Evolutionary conservation across 202 grass and related monocot genomes (phyloP).

Genomic region (Carex sylvatica): DNA sequence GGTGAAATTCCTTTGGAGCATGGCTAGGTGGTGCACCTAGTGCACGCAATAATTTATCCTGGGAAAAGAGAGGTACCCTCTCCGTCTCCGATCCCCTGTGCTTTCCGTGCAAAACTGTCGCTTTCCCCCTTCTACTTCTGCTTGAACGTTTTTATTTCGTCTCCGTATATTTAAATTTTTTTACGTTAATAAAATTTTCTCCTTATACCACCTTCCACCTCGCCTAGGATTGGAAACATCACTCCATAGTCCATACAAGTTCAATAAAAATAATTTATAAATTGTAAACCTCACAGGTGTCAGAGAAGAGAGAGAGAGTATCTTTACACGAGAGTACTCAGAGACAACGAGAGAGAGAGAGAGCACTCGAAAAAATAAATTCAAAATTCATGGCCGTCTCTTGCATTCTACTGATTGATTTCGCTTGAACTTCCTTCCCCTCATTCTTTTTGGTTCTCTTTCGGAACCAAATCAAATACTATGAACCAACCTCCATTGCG

Average conservation of each 20-base stretch:
- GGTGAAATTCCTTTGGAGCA: background rate
- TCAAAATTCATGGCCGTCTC: background rate
- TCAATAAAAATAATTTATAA: slow-evolving; percentile 12
- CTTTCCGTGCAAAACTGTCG: slow-evolving; percentile 32
- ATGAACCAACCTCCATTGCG: slow-evolving; percentile 13
- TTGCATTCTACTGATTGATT: background rate
- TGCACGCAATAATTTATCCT: background rate
- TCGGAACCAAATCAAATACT: background rate
- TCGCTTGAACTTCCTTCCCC: background rate
- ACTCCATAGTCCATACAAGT: background rate
- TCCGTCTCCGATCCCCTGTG: too few relatives aligned
- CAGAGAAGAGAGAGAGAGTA: slow-evolving; percentile 15
- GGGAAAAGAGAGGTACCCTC: background rate
- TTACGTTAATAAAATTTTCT: background rate
- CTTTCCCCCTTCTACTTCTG: slow-evolving; percentile 6
- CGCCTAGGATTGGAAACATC: too few relatives aligned
- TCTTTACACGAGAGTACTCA: slow-evolving; percentile 5
- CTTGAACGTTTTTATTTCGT: background rate
- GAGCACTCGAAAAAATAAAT: too few relatives aligned
- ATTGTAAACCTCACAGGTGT: slow-evolving; percentile 15
- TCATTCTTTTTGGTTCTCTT: slow-evolving; percentile 3
- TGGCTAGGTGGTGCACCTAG: background rate
- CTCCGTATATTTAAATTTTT: background rate
- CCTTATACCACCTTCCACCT: too few relatives aligned
- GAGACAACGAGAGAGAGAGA: background rate